Conservation (phyloP, 208 protist genomes). For the Herpetomonas tarakana region DNA sequence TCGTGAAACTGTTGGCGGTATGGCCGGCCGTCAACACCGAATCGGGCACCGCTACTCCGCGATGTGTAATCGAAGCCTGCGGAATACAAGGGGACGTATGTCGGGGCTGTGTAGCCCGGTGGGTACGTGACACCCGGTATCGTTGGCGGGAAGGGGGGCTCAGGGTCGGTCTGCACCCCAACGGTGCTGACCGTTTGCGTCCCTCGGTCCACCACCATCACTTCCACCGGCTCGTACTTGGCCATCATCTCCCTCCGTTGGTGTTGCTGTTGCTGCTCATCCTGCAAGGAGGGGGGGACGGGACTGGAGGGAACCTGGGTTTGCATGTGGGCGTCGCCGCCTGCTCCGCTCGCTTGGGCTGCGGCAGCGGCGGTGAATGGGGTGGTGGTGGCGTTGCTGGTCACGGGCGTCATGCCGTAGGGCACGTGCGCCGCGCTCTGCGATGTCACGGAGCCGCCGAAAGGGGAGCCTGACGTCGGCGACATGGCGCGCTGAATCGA, state of each 20-base stretch:
- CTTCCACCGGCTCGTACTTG: constrained; percentile 48
- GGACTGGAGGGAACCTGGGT: background rate
- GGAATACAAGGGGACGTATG: background rate
- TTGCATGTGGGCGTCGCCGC: background rate
- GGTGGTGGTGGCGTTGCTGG: background rate
- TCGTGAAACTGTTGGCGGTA: constrained; percentile 31
- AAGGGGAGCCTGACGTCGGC: constrained; percentile 11
- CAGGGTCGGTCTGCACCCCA: constrained; percentile 71
- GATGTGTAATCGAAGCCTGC: background rate
- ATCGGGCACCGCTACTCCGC: constrained; percentile 1
- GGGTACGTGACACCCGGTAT: constrained; percentile 13
- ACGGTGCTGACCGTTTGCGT: constrained; percentile 76
- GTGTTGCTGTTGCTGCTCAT: too few species aligned
- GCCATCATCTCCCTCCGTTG: too few species aligned
- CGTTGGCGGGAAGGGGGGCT: constrained; percentile 14
- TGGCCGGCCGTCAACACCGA: constrained; percentile 29
- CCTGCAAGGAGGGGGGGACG: too few species aligned
- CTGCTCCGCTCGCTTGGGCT: too few species aligned
- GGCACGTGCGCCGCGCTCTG: constrained; percentile 10
- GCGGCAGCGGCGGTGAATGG: background rate
- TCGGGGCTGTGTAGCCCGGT: constrained; percentile 10
- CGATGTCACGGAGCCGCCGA: constrained; percentile 1
- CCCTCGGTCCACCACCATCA: constrained; percentile 81
- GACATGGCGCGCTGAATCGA: constrained; percentile 25
- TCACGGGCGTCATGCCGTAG: constrained; percentile 15